Conservation (phyloP, 768 basidiomycete genomes). For the Royoungia palumana region DNA sequence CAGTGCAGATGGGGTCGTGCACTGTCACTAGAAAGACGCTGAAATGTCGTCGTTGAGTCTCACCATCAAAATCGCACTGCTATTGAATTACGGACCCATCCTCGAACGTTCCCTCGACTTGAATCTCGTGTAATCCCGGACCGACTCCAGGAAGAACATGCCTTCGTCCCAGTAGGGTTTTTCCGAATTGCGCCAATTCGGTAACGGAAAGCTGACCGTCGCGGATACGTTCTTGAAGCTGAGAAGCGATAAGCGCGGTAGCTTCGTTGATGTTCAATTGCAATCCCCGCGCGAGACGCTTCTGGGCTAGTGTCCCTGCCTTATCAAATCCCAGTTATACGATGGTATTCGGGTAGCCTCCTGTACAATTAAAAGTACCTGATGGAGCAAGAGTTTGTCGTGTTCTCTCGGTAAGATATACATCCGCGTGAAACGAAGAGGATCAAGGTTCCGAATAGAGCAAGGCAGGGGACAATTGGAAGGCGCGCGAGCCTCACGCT, state of each 20-base stretch:
- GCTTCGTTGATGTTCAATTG: conserved; percentile 86
- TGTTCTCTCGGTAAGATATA: conserved; percentile 71
- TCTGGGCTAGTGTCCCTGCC: conserved; percentile 89
- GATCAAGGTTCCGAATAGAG: background rate
- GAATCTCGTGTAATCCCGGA: conserved; percentile 75
- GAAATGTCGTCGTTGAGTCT: background rate
- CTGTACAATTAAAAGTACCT: conserved; percentile 35
- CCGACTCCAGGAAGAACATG: conserved; percentile 88
- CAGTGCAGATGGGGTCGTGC: conserved; percentile 89
- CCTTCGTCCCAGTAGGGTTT: conserved; percentile 77
- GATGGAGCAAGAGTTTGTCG: conserved; percentile 72
- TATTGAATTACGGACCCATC: conserved; percentile 61
- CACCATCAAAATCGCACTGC: background rate
- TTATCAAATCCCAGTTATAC: background rate
- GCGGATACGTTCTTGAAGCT: conserved; percentile 89
- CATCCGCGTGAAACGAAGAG: conserved; percentile 39
- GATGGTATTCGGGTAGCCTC: too few relatives aligned
- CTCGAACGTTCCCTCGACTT: conserved; percentile 89
- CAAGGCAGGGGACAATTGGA: background rate
- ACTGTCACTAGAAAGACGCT: conserved; percentile 93
- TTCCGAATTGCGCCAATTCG: conserved; percentile 92
- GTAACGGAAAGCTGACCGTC: conserved; percentile 86
- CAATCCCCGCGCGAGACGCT: conserved; percentile 90
- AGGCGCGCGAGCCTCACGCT: background rate
- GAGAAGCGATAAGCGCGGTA: conserved; percentile 84